Evolutionary conservation across 352 stramenopile species (phyloP).

Genomic region (Phytopythium mirpurense): DNA sequence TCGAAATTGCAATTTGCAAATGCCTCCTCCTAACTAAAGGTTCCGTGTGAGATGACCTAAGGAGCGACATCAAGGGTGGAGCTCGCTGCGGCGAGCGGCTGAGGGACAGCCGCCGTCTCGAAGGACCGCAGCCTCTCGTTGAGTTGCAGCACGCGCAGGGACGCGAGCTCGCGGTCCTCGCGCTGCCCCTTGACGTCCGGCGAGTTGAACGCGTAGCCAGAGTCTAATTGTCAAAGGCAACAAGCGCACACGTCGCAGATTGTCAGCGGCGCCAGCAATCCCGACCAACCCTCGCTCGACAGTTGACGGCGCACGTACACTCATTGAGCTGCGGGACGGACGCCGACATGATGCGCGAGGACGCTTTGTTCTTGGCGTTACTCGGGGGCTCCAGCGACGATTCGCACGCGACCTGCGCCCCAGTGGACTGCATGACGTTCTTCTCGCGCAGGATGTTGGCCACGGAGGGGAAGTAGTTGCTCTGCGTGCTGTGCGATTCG

Average conservation of each 20-base stretch:
- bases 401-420: conserved; percentile 38
- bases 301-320: conserved; percentile 21
- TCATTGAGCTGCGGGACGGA: conserved; percentile 18
- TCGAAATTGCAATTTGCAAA: neutral
- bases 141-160: conserved; percentile 38
- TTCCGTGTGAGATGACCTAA: no score
- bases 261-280: neutral
- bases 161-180: conserved; percentile 30
- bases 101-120: conserved; percentile 5
- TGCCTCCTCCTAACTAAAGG: no score
- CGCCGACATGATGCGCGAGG: conserved; percentile 7
- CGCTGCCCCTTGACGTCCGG: conserved; percentile 15
- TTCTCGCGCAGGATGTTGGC: conserved; percentile 67
- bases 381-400: conserved; percentile 10
- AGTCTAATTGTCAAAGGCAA: conserved; percentile 25
- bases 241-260: conserved; percentile 15
- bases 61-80: neutral
- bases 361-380: conserved; percentile 2
- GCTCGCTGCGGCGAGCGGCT: neutral
- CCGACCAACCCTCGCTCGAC: neutral
- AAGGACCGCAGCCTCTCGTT: conserved; percentile 21
- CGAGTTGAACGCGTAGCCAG: conserved; percentile 47
- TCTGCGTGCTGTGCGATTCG: conserved; percentile 31
- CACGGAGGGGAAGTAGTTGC: conserved; percentile 63
- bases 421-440: conserved; percentile 33